These are phyloP conservation scores for Pseudonitzschia pungens DNA, from an alignment of 108 stramenopile species.

Conservation along the genomic window DNA sequence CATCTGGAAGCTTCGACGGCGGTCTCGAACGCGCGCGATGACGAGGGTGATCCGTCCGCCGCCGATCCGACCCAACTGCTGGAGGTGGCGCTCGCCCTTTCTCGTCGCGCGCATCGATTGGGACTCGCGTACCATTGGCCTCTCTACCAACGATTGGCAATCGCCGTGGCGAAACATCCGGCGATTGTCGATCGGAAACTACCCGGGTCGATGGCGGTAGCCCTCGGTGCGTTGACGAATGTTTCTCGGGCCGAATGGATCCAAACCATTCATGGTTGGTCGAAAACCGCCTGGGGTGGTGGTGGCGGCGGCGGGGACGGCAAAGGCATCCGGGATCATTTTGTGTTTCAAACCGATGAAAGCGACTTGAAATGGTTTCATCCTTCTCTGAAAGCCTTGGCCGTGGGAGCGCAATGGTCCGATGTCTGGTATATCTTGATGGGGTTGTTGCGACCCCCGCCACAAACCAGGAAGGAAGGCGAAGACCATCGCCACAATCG, in stretches of 20 bases:
- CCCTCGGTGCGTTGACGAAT: not conserved
- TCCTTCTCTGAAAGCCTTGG: slow-evolving; percentile 11
- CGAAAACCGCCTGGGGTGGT: not conserved
- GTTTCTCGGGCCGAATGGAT: slow-evolving; percentile 13
- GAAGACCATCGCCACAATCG: not conserved
- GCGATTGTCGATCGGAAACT: not conserved
- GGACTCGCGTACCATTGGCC: slow-evolving; percentile 3
- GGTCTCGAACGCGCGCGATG: not conserved
- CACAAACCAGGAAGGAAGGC: not conserved
- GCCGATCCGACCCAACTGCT: not conserved
- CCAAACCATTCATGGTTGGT: slow-evolving; percentile 14
- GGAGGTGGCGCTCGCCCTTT: not conserved
- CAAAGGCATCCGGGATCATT: not conserved
- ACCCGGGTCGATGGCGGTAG: not conserved
- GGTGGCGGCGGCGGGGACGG: not conserved
- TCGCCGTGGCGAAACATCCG: slow-evolving; percentile 12
- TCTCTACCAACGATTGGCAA: slow-evolving; percentile 16
- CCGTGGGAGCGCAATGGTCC: not conserved
- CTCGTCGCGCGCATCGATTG: slow-evolving; percentile 4
- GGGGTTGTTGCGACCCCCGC: not conserved
- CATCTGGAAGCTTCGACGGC: not conserved
- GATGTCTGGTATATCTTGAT: slow-evolving; percentile 13
- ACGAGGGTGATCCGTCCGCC: not conserved
- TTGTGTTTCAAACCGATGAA: not conserved
- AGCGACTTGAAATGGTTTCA: not conserved